Percentiles rank a stretch among this genome's conserved stretches.
These are phyloP conservation scores for Aegilops bicornis DNA, from an alignment of 176 grass and related monocot genomes.

Conservation along the genomic window DNA sequence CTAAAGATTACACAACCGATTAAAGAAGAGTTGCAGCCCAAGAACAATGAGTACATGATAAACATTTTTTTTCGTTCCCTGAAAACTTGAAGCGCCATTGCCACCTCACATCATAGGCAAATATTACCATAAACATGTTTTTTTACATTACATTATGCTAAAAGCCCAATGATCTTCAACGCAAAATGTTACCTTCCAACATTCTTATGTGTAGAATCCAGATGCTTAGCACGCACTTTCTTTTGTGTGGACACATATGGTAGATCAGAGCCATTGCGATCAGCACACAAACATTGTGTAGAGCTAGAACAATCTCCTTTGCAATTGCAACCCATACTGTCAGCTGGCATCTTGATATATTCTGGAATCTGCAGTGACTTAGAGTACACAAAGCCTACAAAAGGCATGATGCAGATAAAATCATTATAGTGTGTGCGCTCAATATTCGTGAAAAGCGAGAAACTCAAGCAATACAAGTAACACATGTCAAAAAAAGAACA, in stretches of 20 bases:
- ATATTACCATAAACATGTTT: neutral
- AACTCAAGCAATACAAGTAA: neutral
- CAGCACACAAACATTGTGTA: slow-evolving; percentile 55
- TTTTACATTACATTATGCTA: neutral
- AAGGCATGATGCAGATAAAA: slow-evolving; percentile 17
- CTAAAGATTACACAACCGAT: slow-evolving; percentile 27
- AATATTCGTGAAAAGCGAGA: neutral
- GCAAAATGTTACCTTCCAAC: slow-evolving; percentile 43
- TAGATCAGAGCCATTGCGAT: slow-evolving; percentile 55
- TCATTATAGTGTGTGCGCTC: neutral
- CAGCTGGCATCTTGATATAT: slow-evolving; percentile 41
- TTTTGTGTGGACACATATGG: slow-evolving; percentile 59
- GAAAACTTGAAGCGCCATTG: neutral
- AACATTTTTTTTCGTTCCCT: neutral
- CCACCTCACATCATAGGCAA: neutral
- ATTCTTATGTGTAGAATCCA: slow-evolving; percentile 35
- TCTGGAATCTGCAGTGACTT: slow-evolving; percentile 45
- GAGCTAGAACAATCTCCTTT: slow-evolving; percentile 56
- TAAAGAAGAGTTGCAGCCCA: neutral
- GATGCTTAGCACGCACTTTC: slow-evolving; percentile 23
- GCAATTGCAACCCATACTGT: slow-evolving; percentile 55
- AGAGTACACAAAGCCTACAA: slow-evolving; percentile 58
- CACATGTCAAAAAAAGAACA: neutral
- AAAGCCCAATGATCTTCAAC: neutral
- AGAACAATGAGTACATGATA: neutral